Percentiles rank a stretch among this genome's conserved stretches.
phyloP scores from a whole-genome alignment of 2,329 filamentous ascomycete species.

The Stemphylium beticola region DNA sequence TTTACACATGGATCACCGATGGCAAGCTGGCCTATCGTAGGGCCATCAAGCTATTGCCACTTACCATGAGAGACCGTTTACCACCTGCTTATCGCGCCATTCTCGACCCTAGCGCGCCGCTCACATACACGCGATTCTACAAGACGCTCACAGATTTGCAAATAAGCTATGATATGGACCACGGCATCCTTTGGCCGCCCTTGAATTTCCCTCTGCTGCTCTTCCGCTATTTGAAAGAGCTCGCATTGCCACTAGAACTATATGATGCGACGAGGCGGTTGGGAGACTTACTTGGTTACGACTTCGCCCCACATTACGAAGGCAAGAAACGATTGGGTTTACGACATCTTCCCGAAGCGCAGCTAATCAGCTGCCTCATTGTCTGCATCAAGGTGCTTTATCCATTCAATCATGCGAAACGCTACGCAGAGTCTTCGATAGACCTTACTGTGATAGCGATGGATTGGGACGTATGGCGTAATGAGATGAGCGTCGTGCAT shows the following conservation, averaged over 20 bases:
- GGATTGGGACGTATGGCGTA: conserved; percentile 74
- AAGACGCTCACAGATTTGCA: conserved; percentile 66
- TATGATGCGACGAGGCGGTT: conserved; percentile 67
- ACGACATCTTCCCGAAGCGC: conserved; percentile 67
- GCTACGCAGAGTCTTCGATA: conserved; percentile 57
- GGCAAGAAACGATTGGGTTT: conserved; percentile 27
- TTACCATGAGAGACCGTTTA: conserved; percentile 69
- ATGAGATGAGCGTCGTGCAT: conserved; percentile 18
- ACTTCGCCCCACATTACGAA: conserved; percentile 63
- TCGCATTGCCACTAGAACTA: conserved; percentile 76
- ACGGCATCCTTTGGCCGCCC: conserved; percentile 73
- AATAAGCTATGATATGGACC: conserved; percentile 69
- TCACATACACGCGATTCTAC: conserved; percentile 67
- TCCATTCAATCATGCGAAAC: conserved; percentile 68
- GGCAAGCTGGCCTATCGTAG: conserved; percentile 75
- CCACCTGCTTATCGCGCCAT: conserved; percentile 65
- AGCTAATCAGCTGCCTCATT: conserved; percentile 73
- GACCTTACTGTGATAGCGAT: conserved; percentile 68
- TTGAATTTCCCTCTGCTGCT: conserved; percentile 74
- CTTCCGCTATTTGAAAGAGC: conserved; percentile 71
- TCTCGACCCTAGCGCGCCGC: conserved; percentile 60
- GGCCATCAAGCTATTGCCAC: conserved; percentile 64
- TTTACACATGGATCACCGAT: conserved; percentile 69
- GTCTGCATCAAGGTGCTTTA: conserved; percentile 80
- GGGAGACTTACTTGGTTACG: conserved; percentile 57